phyloP scores from a whole-genome alignment of 1,139 yeast genomes.

The Candida sanyaensis region DNA sequence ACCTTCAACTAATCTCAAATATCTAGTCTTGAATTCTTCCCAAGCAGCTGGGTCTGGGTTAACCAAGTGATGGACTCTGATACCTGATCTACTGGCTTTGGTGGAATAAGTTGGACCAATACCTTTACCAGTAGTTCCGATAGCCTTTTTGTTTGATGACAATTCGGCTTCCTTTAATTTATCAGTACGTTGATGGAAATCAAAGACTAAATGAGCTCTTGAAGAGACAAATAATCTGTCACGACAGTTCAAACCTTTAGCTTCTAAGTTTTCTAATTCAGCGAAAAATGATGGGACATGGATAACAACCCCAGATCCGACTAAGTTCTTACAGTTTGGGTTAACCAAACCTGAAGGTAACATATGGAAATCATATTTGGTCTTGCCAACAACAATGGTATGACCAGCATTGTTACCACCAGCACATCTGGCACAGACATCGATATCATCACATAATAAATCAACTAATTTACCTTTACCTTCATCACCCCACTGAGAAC shows the following conservation, averaged over 20 bases:
- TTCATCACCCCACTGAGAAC: conserved; percentile 99
- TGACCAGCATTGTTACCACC: conserved; percentile 99
- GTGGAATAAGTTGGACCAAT: conserved; percentile 98
- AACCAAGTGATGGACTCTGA: conserved; percentile 94
- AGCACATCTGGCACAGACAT: conserved; percentile 96
- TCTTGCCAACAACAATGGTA: conserved; percentile 87
- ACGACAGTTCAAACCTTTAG: conserved; percentile 77
- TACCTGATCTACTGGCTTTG: conserved; percentile 95
- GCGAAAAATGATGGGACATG: conserved; percentile 92
- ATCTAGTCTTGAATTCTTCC: conserved; percentile 83
- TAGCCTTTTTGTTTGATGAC: conserved; percentile 80
- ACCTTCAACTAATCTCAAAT: conserved; percentile 74
- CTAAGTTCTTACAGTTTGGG: conserved; percentile 82
- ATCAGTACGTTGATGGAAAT: conserved; percentile 96
- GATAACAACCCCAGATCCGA: conserved; percentile 96
- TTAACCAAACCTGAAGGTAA: conserved; percentile 96
- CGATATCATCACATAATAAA: conserved; percentile 87
- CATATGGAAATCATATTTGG: conserved; percentile 97
- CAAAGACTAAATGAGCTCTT: conserved; percentile 95
- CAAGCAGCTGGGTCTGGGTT: conserved; percentile 89
- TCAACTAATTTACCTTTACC: conserved; percentile 98
- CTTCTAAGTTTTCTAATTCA: conserved; percentile 79
- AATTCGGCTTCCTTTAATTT: conserved; percentile 93
- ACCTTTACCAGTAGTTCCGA: conserved; percentile 99
- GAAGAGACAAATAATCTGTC: conserved; percentile 85